phyloP scores from a whole-genome alignment of 2,329 filamentous ascomycete species.

The Diaporthe sp. region DNA sequence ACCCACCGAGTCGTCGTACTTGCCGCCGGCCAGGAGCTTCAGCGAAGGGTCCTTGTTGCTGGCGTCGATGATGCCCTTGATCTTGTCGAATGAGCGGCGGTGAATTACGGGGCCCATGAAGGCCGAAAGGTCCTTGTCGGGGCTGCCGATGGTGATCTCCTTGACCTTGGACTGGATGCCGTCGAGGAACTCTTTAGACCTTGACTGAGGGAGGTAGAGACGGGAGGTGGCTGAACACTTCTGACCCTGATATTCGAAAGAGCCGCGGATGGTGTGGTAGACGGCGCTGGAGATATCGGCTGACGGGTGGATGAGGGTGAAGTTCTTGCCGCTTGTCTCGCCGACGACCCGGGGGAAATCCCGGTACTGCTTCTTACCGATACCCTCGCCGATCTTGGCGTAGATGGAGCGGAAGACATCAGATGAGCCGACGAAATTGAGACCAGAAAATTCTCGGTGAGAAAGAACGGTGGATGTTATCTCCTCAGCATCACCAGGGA shows the following conservation, averaged over 20 bases:
- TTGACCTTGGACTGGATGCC: constrained; percentile 52
- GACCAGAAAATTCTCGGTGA: constrained; percentile 84
- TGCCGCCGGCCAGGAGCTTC: constrained; percentile 59
- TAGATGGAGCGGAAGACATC: constrained; percentile 91
- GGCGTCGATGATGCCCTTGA: constrained; percentile 57
- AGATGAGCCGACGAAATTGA: constrained; percentile 96
- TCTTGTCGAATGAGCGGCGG: constrained; percentile 58
- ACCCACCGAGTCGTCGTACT: constrained; percentile 55
- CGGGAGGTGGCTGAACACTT: constrained; percentile 65
- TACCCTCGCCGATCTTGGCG: constrained; percentile 84
- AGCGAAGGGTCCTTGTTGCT: constrained; percentile 58
- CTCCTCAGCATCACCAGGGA: constrained; percentile 88
- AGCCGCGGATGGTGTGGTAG: constrained; percentile 59
- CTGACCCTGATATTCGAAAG: constrained; percentile 65
- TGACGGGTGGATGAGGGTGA: constrained; percentile 62
- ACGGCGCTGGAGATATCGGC: constrained; percentile 60
- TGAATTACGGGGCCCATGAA: constrained; percentile 65
- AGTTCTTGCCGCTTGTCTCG: constrained; percentile 67
- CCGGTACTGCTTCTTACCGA: constrained; percentile 84
- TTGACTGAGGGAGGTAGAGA: constrained; percentile 66
- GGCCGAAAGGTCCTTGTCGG: constrained; percentile 47
- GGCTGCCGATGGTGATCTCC: constrained; percentile 48
- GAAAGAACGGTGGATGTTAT: constrained; percentile 83
- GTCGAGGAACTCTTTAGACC: constrained; percentile 54
- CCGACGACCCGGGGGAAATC: constrained; percentile 73